Percentiles rank a stretch among this genome's conserved stretches.
Evolutionary conservation across 306 rosid genomes (phyloP).

Genomic region (Vicia villosa): DNA sequence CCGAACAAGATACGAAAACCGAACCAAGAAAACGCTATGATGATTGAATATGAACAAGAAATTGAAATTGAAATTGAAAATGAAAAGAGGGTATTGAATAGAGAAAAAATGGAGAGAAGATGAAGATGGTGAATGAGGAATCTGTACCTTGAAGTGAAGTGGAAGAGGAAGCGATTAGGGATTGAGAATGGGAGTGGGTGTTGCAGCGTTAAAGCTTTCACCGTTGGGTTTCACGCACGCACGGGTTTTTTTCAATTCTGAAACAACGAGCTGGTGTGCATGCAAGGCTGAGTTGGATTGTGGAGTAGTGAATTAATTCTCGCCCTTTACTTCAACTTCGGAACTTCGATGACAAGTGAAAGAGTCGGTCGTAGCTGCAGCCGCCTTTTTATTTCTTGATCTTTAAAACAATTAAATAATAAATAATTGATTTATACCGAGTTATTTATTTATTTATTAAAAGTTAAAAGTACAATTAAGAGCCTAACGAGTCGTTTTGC

Average conservation of each 20-base stretch:
- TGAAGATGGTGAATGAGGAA: neutral
- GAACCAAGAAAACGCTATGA: neutral
- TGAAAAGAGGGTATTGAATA: neutral
- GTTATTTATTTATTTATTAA: too few relatives aligned
- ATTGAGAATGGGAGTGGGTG: constrained; percentile 32
- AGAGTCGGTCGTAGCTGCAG: constrained; percentile 28
- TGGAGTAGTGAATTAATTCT: constrained; percentile 26
- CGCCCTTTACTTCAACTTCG: neutral
- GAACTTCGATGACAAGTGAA: neutral
- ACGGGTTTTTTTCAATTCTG: constrained; percentile 34
- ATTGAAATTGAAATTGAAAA: constrained; percentile 24
- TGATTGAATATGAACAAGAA: constrained; percentile 3
- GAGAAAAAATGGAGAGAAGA: neutral
- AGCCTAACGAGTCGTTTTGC: too few relatives aligned
- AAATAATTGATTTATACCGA: too few relatives aligned
- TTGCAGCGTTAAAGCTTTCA: constrained; percentile 38
- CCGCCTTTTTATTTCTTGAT: neutral
- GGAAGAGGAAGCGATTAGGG: constrained; percentile 29
- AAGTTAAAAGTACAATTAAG: too few relatives aligned
- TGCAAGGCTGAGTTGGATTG: neutral
- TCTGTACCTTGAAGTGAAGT: constrained; percentile 18
- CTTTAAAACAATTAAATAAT: too few relatives aligned
- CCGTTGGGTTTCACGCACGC: constrained; percentile 12
- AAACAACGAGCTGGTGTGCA: constrained; percentile 29
- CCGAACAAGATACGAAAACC: neutral